Evolutionary conservation across 345 rosid genomes (phyloP).

Genomic region (Luvunga scandens): DNA sequence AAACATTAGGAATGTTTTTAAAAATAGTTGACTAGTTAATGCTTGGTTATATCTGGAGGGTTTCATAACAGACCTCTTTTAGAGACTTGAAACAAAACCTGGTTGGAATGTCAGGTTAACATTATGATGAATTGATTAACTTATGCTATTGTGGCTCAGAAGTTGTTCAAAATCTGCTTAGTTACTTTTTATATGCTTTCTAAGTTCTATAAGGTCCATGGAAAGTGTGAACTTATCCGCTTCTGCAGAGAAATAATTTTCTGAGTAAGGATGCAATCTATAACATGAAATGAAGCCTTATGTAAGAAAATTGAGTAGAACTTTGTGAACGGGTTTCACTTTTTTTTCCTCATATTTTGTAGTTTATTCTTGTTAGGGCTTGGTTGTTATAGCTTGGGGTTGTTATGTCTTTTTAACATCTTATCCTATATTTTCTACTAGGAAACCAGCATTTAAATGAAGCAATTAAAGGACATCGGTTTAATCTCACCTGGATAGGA

Average conservation of each 20-base stretch:
- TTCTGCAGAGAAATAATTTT: not conserved
- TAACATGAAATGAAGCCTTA: not conserved
- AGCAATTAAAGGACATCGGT: slow-evolving; percentile 24
- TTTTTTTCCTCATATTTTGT: not conserved
- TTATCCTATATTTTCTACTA: slow-evolving; percentile 8
- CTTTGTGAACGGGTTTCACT: not conserved
- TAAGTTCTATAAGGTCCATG: not conserved
- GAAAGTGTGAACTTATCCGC: not conserved
- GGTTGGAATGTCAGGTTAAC: not conserved
- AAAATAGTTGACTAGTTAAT: not conserved
- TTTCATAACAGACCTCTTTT: not conserved
- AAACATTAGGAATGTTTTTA: not conserved
- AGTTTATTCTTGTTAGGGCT: not conserved
- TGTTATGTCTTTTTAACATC: slow-evolving; percentile 14
- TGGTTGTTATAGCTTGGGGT: not conserved
- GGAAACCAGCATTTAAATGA: slow-evolving; percentile 27
- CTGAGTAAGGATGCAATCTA: not conserved
- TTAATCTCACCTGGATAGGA: slow-evolving; percentile 40
- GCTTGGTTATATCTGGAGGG: not conserved
- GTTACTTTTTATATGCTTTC: no score
- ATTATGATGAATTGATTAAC: not conserved
- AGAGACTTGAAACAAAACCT: not conserved
- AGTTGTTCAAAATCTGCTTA: not conserved
- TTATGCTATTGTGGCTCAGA: not conserved
- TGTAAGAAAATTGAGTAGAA: not conserved